Evolutionary conservation across 2,329 filamentous ascomycete species (phyloP), one percentile per base, ranked within the genome.

Genomic region (Diaporthe caulivora): DNA sequence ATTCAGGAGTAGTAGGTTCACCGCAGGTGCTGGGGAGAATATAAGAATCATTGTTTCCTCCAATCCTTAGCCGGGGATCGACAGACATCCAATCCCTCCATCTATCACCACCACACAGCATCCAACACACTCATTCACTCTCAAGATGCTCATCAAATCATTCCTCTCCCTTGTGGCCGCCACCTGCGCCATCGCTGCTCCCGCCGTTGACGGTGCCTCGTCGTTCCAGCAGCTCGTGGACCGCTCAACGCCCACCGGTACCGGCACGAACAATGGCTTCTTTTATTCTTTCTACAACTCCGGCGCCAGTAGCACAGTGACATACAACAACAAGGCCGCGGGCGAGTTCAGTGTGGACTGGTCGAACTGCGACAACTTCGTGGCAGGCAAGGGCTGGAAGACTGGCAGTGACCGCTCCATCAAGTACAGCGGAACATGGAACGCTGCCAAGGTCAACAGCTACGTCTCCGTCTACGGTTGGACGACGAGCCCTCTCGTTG

Each of bases 341-440:
- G 85, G 85, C 24, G 76, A 80, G 54, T 87, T 87, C 81, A 80
- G 75, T 40, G 81, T 84, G 2, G 78, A 76, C 55, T 88, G 86
- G 86, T 80, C 75, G 65, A 82, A 84, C 79, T 80, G 78, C 37
- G 86, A 85, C 68, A 88, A 90, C 82, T 88, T 89, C 70, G 88
- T 89, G 54, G 87, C 82, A 75, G 89, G 89, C 74, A 91, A 90
- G 81, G 89, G 89, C 57, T 91, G 89, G 89, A 85, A 84, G 72
- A 84, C 88, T 42, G 89, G 88, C 74, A 77, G 76, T 68, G 76
- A 78, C n/a, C 73, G 72, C 37, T 74, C 67, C n/a, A 75, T 80
- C 54, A 72, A 71, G 37, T 80, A 80, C 74, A 78, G 76, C 71
- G 79, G 78, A 58, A 79, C 80, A 57, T 81, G 78, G 78, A 76